A percentile compares a stretch with the other conserved stretches of the same genome.
phyloP scores from a whole-genome alignment of 2,329 filamentous ascomycete genomes.

The Dactylellina sp. region DNA sequence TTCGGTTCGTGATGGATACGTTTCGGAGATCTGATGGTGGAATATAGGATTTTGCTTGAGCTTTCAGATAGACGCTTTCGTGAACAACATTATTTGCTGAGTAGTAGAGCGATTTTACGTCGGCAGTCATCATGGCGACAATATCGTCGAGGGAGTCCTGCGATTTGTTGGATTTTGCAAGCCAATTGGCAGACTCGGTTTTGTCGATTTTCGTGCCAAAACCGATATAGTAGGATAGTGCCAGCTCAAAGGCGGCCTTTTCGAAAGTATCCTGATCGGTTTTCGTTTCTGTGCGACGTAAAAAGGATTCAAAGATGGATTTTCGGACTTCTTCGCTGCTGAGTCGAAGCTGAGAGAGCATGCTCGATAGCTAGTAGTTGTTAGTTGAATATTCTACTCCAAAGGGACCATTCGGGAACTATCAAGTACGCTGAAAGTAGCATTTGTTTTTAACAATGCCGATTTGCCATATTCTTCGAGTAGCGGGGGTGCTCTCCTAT shows the following conservation, averaged over 20 bases:
- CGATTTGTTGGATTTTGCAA: neutral
- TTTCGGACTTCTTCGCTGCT: slow-evolving; percentile 5
- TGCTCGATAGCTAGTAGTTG: slow-evolving; percentile 2
- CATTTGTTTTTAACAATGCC: slow-evolving; percentile 10
- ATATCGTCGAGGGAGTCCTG: slow-evolving; percentile 11
- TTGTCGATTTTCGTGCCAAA: slow-evolving; percentile 1
- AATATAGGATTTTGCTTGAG: slow-evolving; percentile 1
- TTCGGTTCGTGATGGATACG: neutral
- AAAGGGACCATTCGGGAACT: too few species aligned
- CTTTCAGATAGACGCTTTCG: slow-evolving; percentile 3
- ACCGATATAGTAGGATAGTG: slow-evolving; percentile 23
- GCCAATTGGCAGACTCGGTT: slow-evolving; percentile 3
- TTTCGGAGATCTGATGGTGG: neutral
- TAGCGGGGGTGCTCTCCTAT: slow-evolving; percentile 10
- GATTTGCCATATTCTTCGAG: slow-evolving; percentile 22
- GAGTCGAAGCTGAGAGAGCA: slow-evolving; percentile 8
- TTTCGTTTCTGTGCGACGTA: neutral
- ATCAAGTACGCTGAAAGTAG: slow-evolving; percentile 20
- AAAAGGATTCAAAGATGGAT: slow-evolving; percentile 8
- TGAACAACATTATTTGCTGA: neutral
- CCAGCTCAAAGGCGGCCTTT: slow-evolving; percentile 21
- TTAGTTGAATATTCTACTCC: neutral
- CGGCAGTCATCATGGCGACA: slow-evolving; percentile 10
- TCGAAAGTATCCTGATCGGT: neutral
- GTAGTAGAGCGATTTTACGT: slow-evolving; percentile 9